Percentiles rank a stretch among this genome's conserved stretches.
Conservation (phyloP, 2,329 filamentous ascomycete species). For the Fusarium musae region DNA sequence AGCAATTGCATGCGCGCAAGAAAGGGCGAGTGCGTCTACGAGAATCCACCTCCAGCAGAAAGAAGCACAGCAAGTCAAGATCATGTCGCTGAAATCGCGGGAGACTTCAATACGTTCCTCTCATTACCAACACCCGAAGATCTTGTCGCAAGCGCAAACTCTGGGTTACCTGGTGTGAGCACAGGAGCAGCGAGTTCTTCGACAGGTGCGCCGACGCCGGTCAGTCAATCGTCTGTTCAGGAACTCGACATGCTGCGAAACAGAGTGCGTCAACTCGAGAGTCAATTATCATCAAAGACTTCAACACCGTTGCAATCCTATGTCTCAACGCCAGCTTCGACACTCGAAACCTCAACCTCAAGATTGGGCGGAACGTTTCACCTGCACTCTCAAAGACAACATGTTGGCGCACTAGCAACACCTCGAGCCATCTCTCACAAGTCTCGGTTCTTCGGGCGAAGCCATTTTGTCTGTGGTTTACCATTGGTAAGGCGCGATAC, state of each 20-base stretch:
- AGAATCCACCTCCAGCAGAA: slow-evolving; percentile 23
- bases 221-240: slow-evolving; percentile 2
- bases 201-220: not conserved
- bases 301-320: not conserved
- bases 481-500: slow-evolving; percentile 52
- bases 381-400: slow-evolving; percentile 51
- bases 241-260: slow-evolving; percentile 31
- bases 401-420: slow-evolving; percentile 46
- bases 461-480: slow-evolving; percentile 65
- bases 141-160: not conserved
- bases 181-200: not conserved
- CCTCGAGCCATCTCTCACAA: slow-evolving; percentile 63
- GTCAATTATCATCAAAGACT: slow-evolving; percentile 3
- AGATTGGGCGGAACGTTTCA: slow-evolving; percentile 57
- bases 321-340: slow-evolving; percentile 21
- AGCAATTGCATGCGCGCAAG: slow-evolving; percentile 55
- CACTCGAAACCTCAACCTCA: slow-evolving; percentile 48
- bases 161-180: not conserved
- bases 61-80: not conserved
- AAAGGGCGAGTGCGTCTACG: slow-evolving; percentile 50
- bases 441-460: slow-evolving; percentile 65
- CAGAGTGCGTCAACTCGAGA: slow-evolving; percentile 27
- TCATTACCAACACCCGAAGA: not conserved
- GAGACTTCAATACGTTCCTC: not conserved
- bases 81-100: accelerated